These are phyloP conservation scores for Globisporangium acanthophoron DNA, from an alignment of 352 stramenopile species.

Conservation along the genomic window DNA sequence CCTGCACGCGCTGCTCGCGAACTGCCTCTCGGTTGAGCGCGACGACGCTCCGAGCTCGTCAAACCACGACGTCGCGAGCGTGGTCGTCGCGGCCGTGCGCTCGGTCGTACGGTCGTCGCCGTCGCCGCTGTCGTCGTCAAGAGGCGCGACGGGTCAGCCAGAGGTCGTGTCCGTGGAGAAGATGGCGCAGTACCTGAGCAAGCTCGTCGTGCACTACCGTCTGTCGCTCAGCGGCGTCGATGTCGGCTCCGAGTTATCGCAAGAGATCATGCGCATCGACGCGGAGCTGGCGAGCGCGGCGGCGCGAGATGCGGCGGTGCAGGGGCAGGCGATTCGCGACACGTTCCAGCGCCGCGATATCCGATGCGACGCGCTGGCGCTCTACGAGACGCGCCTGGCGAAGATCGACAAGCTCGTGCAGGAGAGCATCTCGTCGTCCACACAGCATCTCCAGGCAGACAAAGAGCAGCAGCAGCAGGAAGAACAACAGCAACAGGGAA, in stretches of 20 bases:
- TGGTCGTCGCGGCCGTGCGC: constrained; percentile 37
- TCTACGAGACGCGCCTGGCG: constrained; percentile 42
- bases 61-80: constrained; percentile 33
- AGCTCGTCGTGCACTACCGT: constrained; percentile 40
- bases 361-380: constrained; percentile 50
- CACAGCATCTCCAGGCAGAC: constrained; percentile 21
- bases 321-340: constrained; percentile 68
- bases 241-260: constrained; percentile 29
- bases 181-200: constrained; percentile 43
- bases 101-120: constrained; percentile 15
- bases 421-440: constrained; percentile 28
- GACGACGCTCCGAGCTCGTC: constrained; percentile 19
- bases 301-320: constrained; percentile 44
- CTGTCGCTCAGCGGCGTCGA: constrained; percentile 41
- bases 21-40: constrained; percentile 48
- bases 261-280: constrained; percentile 53
- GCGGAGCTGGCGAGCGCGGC: constrained; percentile 29
- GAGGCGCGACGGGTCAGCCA: too few relatives aligned
- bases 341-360: constrained; percentile 75
- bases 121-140: not conserved
- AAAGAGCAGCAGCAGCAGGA: constrained; percentile 15
- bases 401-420: constrained; percentile 36
- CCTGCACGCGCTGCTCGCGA: constrained; percentile 46
- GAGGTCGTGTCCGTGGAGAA: constrained; percentile 3
- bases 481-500: not conserved